phyloP scores from a whole-genome alignment of 1,139 yeast species.

The Taiozyma sp. region DNA sequence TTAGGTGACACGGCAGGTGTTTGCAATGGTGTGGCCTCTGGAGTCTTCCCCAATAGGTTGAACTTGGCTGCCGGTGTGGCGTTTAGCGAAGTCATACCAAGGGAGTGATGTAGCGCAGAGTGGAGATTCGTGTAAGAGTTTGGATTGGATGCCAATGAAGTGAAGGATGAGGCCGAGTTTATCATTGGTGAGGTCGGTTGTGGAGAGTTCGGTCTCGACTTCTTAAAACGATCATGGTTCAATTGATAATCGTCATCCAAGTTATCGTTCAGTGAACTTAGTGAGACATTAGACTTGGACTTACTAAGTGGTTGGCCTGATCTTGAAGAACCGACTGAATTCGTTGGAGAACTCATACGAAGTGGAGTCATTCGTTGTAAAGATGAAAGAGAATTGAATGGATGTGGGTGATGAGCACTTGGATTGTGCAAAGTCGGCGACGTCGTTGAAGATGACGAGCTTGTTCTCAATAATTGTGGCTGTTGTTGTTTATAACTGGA shows the following conservation, averaged over 20 bases:
- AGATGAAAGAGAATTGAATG: constrained; percentile 40
- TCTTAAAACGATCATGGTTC: constrained; percentile 48
- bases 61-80: constrained; percentile 20
- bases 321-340: constrained; percentile 16
- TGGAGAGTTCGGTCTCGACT: constrained; percentile 78
- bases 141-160: constrained; percentile 24
- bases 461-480: constrained; percentile 6
- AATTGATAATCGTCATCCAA: constrained; percentile 42
- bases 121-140: constrained; percentile 39
- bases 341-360: constrained; percentile 26
- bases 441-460: constrained; percentile 21
- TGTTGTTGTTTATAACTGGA: constrained; percentile 2
- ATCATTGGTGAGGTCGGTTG: constrained; percentile 55
- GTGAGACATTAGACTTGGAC: constrained; percentile 26
- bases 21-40: constrained; percentile 50
- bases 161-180: constrained; percentile 29
- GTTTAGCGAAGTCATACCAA: constrained; percentile 18
- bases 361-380: constrained; percentile 53
- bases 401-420: constrained; percentile 28
- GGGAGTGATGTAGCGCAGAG: constrained; percentile 15
- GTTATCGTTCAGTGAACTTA: constrained; percentile 23
- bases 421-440: constrained; percentile 23
- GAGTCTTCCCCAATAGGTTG: constrained; percentile 32
- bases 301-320: constrained; percentile 12
- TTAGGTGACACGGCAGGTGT: constrained; percentile 57